Evolutionary conservation across 805 yeast genomes (phyloP).

Genomic region (Wickerhamiella nectarea): DNA sequence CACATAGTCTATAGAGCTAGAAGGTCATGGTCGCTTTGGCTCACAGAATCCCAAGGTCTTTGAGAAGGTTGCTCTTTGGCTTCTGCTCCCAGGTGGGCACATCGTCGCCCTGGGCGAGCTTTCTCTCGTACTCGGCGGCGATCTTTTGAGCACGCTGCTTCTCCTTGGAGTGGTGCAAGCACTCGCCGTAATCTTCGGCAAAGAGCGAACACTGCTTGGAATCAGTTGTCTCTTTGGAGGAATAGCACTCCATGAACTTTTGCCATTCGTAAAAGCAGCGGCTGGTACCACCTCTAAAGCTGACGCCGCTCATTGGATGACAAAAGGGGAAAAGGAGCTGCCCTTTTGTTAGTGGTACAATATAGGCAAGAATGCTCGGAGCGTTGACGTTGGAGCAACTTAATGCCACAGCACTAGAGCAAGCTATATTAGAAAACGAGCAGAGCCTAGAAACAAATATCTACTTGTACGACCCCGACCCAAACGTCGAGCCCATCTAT

Average conservation of each 20-base stretch:
- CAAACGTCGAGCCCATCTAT: conserved; percentile 53
- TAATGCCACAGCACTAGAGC: conserved; percentile 49
- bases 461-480: background rate
- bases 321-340: background rate
- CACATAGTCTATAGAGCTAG: too few species aligned
- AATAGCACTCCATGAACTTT: conserved; percentile 34
- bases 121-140: conserved; percentile 20
- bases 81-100: conserved; percentile 16
- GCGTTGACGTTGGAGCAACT: conserved; percentile 62
- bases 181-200: conserved; percentile 37
- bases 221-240: conserved; percentile 27
- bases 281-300: conserved; percentile 31
- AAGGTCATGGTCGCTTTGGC: too few species aligned
- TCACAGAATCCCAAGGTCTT: conserved; percentile 18
- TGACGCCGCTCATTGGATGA: conserved; percentile 17
- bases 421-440: conserved; percentile 71
- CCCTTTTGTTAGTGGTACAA: too few species aligned
- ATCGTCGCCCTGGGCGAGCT: conserved; percentile 18
- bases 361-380: too few species aligned
- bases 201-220: conserved; percentile 30
- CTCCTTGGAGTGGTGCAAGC: conserved; percentile 36
- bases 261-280: conserved; percentile 38
- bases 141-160: conserved; percentile 22
- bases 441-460: conserved; percentile 29
- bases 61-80: conserved; percentile 15